Conservation (phyloP, 306 rosid genomes). For the Morella rubra region DNA sequence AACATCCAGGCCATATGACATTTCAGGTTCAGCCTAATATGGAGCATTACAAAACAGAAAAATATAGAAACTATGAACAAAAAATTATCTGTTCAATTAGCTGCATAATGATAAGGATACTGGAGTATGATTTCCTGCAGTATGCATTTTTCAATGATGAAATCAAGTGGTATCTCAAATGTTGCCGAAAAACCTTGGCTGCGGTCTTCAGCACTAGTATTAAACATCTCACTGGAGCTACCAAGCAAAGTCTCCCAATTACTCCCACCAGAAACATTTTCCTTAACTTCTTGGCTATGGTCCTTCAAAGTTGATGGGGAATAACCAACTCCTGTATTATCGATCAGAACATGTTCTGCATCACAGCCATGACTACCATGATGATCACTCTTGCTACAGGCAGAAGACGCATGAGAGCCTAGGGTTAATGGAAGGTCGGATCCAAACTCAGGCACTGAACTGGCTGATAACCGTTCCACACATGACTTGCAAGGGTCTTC, state of each 20-base stretch:
- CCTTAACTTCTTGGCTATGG: slow-evolving; percentile 31
- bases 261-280: slow-evolving; percentile 71
- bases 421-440: slow-evolving; percentile 26
- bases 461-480: slow-evolving; percentile 38
- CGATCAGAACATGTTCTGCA: slow-evolving; percentile 36
- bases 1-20: neutral
- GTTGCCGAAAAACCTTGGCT: slow-evolving; percentile 35
- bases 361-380: slow-evolving; percentile 30
- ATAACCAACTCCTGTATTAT: slow-evolving; percentile 29
- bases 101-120: slow-evolving; percentile 64
- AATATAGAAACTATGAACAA: slow-evolving; percentile 18
- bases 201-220: slow-evolving; percentile 35
- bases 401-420: slow-evolving; percentile 34
- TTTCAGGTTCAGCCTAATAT: neutral
- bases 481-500: slow-evolving; percentile 76
- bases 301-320: slow-evolving; percentile 36
- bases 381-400: slow-evolving; percentile 33
- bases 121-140: slow-evolving; percentile 85
- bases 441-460: slow-evolving; percentile 28
- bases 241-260: slow-evolving; percentile 84
- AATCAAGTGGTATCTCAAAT: slow-evolving; percentile 85
- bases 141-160: slow-evolving; percentile 84
- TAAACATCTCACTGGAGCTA: slow-evolving; percentile 35
- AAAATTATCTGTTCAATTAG: slow-evolving; percentile 10
- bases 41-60: neutral